phyloP scores from a whole-genome alignment of 306 rosid species.

The Cicer chorassanicum region DNA sequence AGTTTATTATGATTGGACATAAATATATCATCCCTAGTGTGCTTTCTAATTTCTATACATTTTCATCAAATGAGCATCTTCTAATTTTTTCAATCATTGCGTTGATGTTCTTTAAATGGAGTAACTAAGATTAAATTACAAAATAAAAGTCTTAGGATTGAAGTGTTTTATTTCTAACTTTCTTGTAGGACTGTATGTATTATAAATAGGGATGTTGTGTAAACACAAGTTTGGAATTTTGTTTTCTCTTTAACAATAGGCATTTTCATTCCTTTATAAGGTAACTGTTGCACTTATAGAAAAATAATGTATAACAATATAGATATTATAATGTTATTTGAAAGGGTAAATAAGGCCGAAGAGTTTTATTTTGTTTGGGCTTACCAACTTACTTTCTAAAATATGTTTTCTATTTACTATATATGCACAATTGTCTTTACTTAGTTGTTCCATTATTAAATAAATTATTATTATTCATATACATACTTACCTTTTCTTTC shows the following conservation, averaged over 20 bases:
- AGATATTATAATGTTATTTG: too few species aligned
- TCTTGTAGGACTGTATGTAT: conserved; percentile 3
- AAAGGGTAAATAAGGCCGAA: too few species aligned
- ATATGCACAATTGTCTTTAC: too few species aligned
- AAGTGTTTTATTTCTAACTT: conserved; percentile 27
- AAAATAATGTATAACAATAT: background rate
- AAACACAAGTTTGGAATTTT: conserved; percentile 7
- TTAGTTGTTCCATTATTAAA: too few species aligned
- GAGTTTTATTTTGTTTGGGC: too few species aligned
- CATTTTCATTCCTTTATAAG: background rate
- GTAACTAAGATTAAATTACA: conserved; percentile 22
- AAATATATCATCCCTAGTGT: background rate
- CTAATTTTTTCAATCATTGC: conserved; percentile 14
- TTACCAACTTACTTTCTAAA: too few species aligned
- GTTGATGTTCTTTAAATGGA: conserved; percentile 8
- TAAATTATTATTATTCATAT: too few species aligned
- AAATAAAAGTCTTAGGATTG: conserved; percentile 6
- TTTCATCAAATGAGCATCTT: background rate
- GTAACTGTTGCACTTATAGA: background rate
- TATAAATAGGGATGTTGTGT: conserved; percentile 6
- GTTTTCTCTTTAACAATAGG: background rate
- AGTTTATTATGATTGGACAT: conserved; percentile 38
- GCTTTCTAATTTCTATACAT: background rate
- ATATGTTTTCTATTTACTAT: too few species aligned
- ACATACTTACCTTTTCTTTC: too few species aligned